Conservation (phyloP, 768 basidiomycete species). For the Auriscalpium microsporum region DNA sequence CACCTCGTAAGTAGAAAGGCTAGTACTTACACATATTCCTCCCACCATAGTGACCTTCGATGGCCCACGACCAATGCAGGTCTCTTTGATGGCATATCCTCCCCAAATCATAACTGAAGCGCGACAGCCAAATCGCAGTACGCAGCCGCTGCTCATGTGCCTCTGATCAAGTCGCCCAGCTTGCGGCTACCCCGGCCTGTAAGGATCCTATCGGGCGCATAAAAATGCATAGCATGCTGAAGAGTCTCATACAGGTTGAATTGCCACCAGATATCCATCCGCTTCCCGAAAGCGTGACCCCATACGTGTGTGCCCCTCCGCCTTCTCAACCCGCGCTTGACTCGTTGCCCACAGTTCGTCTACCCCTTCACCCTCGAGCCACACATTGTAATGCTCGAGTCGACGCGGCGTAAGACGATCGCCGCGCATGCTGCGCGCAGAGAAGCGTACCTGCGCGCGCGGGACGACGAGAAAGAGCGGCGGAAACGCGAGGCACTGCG, state of each 20-base stretch:
- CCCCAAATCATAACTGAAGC: too few relatives aligned
- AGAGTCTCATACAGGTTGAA: slow-evolving; percentile 47
- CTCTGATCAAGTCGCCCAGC: slow-evolving; percentile 88
- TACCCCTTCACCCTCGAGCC: slow-evolving; percentile 93
- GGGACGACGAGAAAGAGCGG: slow-evolving; percentile 72
- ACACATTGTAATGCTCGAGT: slow-evolving; percentile 70
- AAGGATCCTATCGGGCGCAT: slow-evolving; percentile 9
- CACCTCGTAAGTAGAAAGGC: too few relatives aligned
- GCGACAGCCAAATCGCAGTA: slow-evolving; percentile 53
- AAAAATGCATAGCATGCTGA: background rate
- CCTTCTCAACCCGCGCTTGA: background rate
- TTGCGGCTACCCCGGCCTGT: slow-evolving; percentile 81
- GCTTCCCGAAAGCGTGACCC: slow-evolving; percentile 79
- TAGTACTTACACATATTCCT: too few relatives aligned
- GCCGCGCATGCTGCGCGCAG: slow-evolving; percentile 58
- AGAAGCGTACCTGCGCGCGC: slow-evolving; percentile 58
- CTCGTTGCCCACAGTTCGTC: slow-evolving; percentile 57
- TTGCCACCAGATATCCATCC: slow-evolving; percentile 92
- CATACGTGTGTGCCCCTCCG: slow-evolving; percentile 54
- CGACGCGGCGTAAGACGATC: slow-evolving; percentile 59
- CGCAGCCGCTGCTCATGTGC: slow-evolving; percentile 63
- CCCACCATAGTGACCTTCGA: too few relatives aligned
- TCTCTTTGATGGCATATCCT: too few relatives aligned
- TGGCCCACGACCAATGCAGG: too few relatives aligned
- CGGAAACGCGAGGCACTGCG: slow-evolving; percentile 56